These are phyloP conservation scores for Phytophthora europaea DNA, from an alignment of 352 stramenopile species.

Conservation along the genomic window DNA sequence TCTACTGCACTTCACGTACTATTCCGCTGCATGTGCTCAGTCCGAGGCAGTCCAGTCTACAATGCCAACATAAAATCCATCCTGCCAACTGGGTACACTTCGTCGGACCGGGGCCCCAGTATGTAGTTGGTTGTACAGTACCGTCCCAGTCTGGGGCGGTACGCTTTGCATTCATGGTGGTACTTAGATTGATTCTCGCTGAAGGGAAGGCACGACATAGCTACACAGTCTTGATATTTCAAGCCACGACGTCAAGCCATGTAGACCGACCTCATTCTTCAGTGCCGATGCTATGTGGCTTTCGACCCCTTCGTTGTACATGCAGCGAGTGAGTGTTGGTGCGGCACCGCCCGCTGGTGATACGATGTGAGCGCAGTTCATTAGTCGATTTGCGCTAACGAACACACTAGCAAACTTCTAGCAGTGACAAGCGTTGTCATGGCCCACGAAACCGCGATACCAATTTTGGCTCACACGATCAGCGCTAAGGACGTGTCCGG, in stretches of 20 bases:
- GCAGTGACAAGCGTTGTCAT: slow-evolving; percentile 17
- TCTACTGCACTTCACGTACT: slow-evolving; percentile 13
- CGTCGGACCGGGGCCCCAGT: no score
- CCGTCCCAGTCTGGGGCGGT: no score
- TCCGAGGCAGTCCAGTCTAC: not conserved
- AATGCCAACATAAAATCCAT: slow-evolving; percentile 26
- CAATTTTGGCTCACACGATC: slow-evolving; percentile 33
- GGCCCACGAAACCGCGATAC: slow-evolving; percentile 26
- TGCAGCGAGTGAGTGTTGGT: slow-evolving; percentile 36
- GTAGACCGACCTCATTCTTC: not conserved
- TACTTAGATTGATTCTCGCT: slow-evolving; percentile 25
- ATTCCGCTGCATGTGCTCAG: not conserved
- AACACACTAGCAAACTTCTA: slow-evolving; percentile 1
- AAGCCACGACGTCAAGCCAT: slow-evolving; percentile 33
- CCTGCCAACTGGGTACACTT: slow-evolving; percentile 32
- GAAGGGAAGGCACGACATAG: slow-evolving; percentile 7
- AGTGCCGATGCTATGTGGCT: not conserved
- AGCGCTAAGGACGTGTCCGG: slow-evolving; percentile 39
- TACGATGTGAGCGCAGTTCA: slow-evolving; percentile 10
- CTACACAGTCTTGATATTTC: slow-evolving; percentile 42
- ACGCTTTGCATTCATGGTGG: slow-evolving; percentile 3
- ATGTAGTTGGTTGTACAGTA: no score
- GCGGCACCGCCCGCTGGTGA: slow-evolving; percentile 6
- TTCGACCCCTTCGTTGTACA: slow-evolving; percentile 7
- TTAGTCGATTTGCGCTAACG: slow-evolving; percentile 32